Evolutionary conservation across 2,329 filamentous ascomycete species (phyloP).

Genomic region (Cyphellophora europaea): DNA sequence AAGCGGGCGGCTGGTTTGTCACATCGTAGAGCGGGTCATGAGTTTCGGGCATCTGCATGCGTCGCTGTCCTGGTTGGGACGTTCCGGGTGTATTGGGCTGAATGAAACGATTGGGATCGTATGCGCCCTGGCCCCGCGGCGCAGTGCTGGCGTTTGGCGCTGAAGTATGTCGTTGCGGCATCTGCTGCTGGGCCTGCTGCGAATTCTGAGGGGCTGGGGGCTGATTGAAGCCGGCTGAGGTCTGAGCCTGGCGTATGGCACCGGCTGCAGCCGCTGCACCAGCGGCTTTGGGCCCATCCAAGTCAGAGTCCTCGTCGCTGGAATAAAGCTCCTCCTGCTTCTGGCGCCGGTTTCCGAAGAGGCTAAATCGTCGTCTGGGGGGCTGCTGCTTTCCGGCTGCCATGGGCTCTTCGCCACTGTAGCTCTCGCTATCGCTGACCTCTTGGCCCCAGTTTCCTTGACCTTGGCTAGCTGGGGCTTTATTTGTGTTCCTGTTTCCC

Average conservation of each 20-base stretch:
- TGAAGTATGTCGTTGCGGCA: not conserved
- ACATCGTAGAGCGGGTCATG: not conserved
- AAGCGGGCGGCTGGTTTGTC: not conserved
- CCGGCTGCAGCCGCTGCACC: too few relatives aligned
- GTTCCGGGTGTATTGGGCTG: not conserved
- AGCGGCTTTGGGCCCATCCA: conserved; percentile 4
- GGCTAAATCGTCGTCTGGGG: conserved; percentile 14
- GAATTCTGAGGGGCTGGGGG: not conserved
- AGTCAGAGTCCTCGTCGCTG: conserved; percentile 11
- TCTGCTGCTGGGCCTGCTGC: conserved; percentile 3
- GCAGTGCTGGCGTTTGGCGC: not conserved
- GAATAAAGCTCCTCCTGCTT: conserved; percentile 9
- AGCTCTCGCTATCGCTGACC: conserved; percentile 18
- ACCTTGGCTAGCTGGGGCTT: conserved; percentile 14
- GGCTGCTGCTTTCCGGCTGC: not conserved
- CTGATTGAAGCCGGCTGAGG: conserved; percentile 1
- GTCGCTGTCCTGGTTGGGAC: not conserved
- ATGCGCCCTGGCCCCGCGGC: not conserved
- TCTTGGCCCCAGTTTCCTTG: conserved; percentile 20
- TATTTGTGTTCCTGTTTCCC: conserved; percentile 11
- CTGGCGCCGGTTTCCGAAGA: conserved; percentile 15
- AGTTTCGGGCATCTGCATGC: not conserved
- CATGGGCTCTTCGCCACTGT: conserved; percentile 10
- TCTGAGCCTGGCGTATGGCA: too few relatives aligned
- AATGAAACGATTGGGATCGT: not conserved